A percentile compares a stretch with the other conserved stretches of the same genome.
phyloP scores from a whole-genome alignment of 148 eudicot species.

The Oxyria digyna region DNA sequence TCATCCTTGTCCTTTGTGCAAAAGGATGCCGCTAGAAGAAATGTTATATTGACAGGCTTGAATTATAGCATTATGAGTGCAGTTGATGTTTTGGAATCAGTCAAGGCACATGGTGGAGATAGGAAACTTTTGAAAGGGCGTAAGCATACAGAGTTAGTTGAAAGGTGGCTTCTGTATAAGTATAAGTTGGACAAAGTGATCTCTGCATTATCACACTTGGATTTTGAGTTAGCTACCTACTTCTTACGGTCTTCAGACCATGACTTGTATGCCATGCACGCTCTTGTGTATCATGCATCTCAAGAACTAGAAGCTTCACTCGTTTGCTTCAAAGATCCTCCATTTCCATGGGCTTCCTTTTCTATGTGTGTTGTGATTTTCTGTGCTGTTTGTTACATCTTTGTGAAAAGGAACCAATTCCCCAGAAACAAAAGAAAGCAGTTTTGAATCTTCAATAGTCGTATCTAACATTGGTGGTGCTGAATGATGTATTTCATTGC shows the following conservation, averaged over 20 bases:
- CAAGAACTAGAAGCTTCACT: constrained; percentile 87
- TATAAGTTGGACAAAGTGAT: constrained; percentile 79
- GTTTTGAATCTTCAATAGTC: constrained; percentile 35
- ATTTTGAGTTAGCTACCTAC: constrained; percentile 69
- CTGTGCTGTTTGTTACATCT: constrained; percentile 43
- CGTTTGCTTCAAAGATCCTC: constrained; percentile 86
- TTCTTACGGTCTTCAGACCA: constrained; percentile 78
- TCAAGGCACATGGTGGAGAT: constrained; percentile 72
- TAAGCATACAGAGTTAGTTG: constrained; percentile 47
- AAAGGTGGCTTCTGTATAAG: constrained; percentile 82
- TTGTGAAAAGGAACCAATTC: constrained; percentile 52
- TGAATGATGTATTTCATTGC: not conserved
- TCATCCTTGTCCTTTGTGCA: constrained; percentile 81
- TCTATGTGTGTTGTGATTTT: constrained; percentile 37
- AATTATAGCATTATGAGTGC: constrained; percentile 73
- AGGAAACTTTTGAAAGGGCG: constrained; percentile 52
- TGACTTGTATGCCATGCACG: constrained; percentile 81
- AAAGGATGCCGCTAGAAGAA: constrained; percentile 94
- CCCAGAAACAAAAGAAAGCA: constrained; percentile 85
- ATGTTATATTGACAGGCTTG: constrained; percentile 59
- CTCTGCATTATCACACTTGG: constrained; percentile 77
- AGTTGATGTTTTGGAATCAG: constrained; percentile 70
- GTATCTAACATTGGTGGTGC: constrained; percentile 8
- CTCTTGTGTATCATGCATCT: constrained; percentile 66
- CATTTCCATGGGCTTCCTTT: constrained; percentile 76